Evolutionary conservation across 2,329 filamentous ascomycete species (phyloP).

Genomic region (Elsinoe australis): DNA sequence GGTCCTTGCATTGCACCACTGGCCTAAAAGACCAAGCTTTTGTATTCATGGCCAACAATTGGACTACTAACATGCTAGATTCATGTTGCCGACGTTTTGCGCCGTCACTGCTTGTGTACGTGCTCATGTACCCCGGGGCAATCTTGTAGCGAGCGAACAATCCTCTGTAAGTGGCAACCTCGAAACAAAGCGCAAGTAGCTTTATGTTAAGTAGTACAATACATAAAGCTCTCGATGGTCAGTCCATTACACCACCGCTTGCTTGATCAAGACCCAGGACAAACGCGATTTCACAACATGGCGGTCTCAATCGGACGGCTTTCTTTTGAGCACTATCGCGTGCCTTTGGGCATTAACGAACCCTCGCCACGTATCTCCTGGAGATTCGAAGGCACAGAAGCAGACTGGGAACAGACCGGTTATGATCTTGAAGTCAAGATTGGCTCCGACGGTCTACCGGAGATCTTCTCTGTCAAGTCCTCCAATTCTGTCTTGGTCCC

Average conservation of each 20-base stretch:
- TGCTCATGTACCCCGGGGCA: neutral
- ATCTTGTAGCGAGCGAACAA: neutral
- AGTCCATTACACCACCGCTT: too few species aligned
- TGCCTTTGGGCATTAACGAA: neutral
- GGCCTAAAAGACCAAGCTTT: too few species aligned
- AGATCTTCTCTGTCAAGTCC: neutral
- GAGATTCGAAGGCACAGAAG: slow-evolving; percentile 5
- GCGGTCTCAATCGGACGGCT: neutral
- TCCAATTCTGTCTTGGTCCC: slow-evolving; percentile 16
- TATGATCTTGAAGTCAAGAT: slow-evolving; percentile 15
- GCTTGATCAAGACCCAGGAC: neutral
- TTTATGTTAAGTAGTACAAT: too few species aligned
- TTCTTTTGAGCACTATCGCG: slow-evolving; percentile 7
- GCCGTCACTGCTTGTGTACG: neutral
- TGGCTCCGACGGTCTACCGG: slow-evolving; percentile 9
- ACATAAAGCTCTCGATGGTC: too few species aligned
- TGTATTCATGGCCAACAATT: too few species aligned
- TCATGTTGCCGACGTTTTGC: neutral
- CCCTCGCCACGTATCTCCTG: slow-evolving; percentile 16
- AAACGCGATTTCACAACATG: neutral
- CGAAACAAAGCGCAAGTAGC: neutral
- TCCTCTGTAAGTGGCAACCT: neutral
- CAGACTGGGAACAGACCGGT: slow-evolving; percentile 14
- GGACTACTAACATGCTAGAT: too few species aligned
- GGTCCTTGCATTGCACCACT: too few species aligned